phyloP scores from a whole-genome alignment of 345 rosid species.

The Bruguiera sexangula region DNA sequence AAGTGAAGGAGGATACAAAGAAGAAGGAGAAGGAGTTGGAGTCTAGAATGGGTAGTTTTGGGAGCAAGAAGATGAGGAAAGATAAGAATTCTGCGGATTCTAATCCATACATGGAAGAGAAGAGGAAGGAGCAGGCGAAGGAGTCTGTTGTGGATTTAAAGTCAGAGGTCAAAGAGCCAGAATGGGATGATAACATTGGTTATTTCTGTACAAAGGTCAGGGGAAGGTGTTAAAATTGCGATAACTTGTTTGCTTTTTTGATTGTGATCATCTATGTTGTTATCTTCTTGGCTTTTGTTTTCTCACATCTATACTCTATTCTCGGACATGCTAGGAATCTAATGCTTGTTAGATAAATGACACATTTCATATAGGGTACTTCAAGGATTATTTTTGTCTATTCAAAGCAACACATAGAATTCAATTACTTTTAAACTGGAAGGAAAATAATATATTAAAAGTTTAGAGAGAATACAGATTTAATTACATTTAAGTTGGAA shows the following conservation, averaged over 20 bases:
- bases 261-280: background rate
- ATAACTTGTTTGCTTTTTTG: background rate
- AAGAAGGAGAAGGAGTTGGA: conserved; percentile 64
- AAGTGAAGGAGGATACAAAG: conserved; percentile 54
- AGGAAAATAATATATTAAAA: no score
- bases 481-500: background rate
- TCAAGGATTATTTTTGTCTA: no score
- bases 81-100: conserved; percentile 45
- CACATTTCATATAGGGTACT: no score
- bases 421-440: no score
- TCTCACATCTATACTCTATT: background rate
- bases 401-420: no score
- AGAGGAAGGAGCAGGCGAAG: conserved; percentile 23
- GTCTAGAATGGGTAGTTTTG: conserved; percentile 55
- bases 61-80: conserved; percentile 74
- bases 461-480: no score
- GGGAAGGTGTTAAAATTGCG: background rate
- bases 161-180: conserved; percentile 28
- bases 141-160: conserved; percentile 6
- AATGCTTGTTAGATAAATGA: no score
- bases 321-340: no score
- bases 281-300: conserved; percentile 4
- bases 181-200: conserved; percentile 64
- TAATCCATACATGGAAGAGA: conserved; percentile 53
- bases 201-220: conserved; percentile 86